Base-by-base conservation (phyloP, 2,329 filamentous ascomycete species). In the Onygenales sp. region DNA sequence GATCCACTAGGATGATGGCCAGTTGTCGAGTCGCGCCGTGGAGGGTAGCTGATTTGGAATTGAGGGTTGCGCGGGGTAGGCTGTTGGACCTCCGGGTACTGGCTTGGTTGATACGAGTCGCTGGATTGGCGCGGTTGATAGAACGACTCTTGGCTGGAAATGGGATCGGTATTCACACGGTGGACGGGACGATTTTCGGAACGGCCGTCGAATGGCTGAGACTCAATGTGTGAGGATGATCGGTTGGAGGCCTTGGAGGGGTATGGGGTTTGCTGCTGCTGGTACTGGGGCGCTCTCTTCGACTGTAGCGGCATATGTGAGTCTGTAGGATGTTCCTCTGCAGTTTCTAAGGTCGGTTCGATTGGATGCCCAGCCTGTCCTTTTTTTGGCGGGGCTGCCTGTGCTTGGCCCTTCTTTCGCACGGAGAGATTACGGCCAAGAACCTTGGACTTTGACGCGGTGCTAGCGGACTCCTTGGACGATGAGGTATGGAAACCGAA, bases 351-450 rank as follows among this genome's bases (percentile, higher is more conserved):
- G 40, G 52, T 54, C 14, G 53, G 54, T 21, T 56, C 55, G 39
- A 50, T 44, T 33, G 50, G 53, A 37, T 45, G 56, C n/a, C 46
- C 46, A 37, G 42, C 51, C 39, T 8, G 34, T 3, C 47, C 45
- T 34, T 48, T 53, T 13, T 53, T 40, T 42, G 54, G 47, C 10
- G 51, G 44, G 47, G 52, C 32, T 11, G 44, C 52, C 39, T 58
- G 54, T 32, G 50, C 52, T 46, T 52, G 53, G 43, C 50, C 52
- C 50, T 65, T 64, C 45, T 55, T 60, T 49, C 63, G 58, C 37
- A 65, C 57, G 4, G 63, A 66, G 52, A 62, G 57, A 34, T 54
- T 62, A 39, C 63, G 59, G 40, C 62, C 61, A 50, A 64, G 54
- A 32, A 57, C 57, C 39, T 53, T 53, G 17, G 46, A 10, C 39